Conservation (phyloP, 2,329 filamentous ascomycete genomes). For the Claviceps pazoutovae region DNA sequence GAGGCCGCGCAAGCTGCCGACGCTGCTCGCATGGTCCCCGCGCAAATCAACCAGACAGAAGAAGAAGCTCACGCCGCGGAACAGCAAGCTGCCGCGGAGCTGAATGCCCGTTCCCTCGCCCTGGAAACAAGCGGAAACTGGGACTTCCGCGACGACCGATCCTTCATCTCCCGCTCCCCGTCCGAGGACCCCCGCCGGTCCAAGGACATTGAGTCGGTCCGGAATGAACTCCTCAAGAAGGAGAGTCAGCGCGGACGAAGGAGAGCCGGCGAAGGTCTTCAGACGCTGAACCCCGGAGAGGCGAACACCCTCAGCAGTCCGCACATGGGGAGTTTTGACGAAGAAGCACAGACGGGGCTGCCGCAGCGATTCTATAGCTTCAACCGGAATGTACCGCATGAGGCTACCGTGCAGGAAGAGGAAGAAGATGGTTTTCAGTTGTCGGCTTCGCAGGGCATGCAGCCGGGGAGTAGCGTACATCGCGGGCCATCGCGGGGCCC, state of each 20-base stretch:
- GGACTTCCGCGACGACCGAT: constrained; percentile 8
- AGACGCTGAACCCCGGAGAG: constrained; percentile 18
- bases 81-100: constrained; percentile 28
- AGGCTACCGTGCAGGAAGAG: constrained; percentile 5
- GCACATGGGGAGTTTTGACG: constrained; percentile 25
- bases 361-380: constrained; percentile 18
- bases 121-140: constrained; percentile 13
- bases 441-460: constrained; percentile 4
- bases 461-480: background rate
- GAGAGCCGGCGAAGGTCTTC: constrained; percentile 32
- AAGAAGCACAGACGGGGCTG: constrained; percentile 27
- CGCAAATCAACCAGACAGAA: constrained; percentile 14
- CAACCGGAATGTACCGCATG: constrained; percentile 9
- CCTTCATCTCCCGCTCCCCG: constrained; percentile 12
- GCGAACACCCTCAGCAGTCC: constrained; percentile 14
- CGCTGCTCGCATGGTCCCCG: constrained; percentile 49
- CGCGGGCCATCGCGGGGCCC: constrained; percentile 6
- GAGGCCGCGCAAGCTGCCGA: constrained; percentile 47
- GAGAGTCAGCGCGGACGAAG: constrained; percentile 35
- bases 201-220: constrained; percentile 24
- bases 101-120: constrained; percentile 26
- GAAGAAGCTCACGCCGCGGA: constrained; percentile 23
- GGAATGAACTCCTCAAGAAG: constrained; percentile 23
- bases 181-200: constrained; percentile 22
- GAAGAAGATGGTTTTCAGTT: constrained; percentile 9